These are phyloP conservation scores for Remersonia thermophila DNA, from an alignment of 2,329 filamentous ascomycete species.

Conservation along the genomic window DNA sequence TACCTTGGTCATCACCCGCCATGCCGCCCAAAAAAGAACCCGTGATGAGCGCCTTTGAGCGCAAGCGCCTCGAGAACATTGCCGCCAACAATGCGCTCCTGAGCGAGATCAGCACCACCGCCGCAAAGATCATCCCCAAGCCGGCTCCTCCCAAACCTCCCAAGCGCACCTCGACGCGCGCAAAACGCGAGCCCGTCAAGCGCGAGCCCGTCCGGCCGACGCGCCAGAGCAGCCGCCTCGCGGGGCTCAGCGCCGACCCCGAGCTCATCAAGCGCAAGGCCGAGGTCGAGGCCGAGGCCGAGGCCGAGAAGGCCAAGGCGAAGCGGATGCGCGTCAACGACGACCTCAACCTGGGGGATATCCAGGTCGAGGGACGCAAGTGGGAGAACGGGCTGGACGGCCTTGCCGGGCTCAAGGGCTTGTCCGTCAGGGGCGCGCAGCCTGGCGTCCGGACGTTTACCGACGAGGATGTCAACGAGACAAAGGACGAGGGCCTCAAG, in stretches of 20 bases:
- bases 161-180: conserved; percentile 24
- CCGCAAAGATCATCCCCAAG: conserved; percentile 56
- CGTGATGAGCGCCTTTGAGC: conserved; percentile 74
- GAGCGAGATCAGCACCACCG: conserved; percentile 60
- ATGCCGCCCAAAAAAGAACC: conserved; percentile 38
- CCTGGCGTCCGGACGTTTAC: conserved; percentile 78
- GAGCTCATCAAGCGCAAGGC: conserved; percentile 37
- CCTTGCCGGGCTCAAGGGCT: conserved; percentile 43
- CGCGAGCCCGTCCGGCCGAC: conserved; percentile 37
- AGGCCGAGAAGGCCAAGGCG: conserved; percentile 32
- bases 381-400: conserved; percentile 59
- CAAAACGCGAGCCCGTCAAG: conserved; percentile 32
- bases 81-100: conserved; percentile 72
- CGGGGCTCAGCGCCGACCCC: conserved; percentile 39
- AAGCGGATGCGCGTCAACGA: conserved; percentile 46
- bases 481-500: conserved; percentile 63
- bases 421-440: conserved; percentile 51
- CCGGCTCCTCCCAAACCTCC: conserved; percentile 29
- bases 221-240: conserved; percentile 45
- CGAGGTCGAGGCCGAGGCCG: conserved; percentile 35
- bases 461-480: conserved; percentile 70
- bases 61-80: conserved; percentile 73
- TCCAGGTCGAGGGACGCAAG: conserved; percentile 67
- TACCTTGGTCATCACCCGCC: too few relatives aligned
- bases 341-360: conserved; percentile 60